A percentile compares a stretch with the other conserved stretches of the same genome.
phyloP scores from a whole-genome alignment of 2,329 filamentous ascomycete species.

The Alternaria rosae region DNA sequence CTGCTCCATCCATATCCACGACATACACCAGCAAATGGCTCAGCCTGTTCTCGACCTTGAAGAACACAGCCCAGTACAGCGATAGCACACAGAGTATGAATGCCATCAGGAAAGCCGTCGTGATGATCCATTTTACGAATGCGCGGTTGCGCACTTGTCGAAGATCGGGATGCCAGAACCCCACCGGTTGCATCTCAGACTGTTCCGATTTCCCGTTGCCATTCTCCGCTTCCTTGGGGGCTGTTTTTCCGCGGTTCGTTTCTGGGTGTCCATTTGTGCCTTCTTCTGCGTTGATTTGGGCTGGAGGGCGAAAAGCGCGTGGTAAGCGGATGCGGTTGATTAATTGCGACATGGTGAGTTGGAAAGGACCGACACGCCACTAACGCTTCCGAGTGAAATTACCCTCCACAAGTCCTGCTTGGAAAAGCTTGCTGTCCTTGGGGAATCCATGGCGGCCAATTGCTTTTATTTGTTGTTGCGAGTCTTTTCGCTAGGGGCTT shows the following conservation, averaged over 20 bases:
- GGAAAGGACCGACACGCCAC: background rate
- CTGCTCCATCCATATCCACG: conserved; percentile 69
- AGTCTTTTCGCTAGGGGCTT: background rate
- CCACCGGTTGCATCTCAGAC: conserved; percentile 48
- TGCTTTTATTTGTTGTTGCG: conserved; percentile 9
- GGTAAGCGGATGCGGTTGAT: conserved; percentile 12
- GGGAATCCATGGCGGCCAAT: conserved; percentile 12
- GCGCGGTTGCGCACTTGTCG: conserved; percentile 51
- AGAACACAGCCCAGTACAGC: conserved; percentile 68
- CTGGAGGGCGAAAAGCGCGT: conserved; percentile 19
- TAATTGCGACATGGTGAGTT: background rate
- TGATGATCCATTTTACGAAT: conserved; percentile 52
- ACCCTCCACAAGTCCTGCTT: background rate
- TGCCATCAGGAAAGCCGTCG: conserved; percentile 59
- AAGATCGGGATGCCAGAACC: conserved; percentile 56
- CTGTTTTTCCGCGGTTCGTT: conserved; percentile 10
- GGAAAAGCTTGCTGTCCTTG: conserved; percentile 4
- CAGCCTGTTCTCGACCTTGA: conserved; percentile 53
- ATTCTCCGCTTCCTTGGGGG: conserved; percentile 15
- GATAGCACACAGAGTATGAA: conserved; percentile 66
- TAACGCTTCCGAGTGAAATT: background rate
- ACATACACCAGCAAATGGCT: conserved; percentile 62
- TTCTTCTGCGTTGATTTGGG: conserved; percentile 17
- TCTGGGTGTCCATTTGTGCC: conserved; percentile 14
- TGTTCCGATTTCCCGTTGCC: conserved; percentile 17